Evolutionary conservation across 495 filamentous ascomycete genomes (phyloP), one percentile per base, ranked within the genome.

Genomic region (Clohesyomyces aquaticus): DNA sequence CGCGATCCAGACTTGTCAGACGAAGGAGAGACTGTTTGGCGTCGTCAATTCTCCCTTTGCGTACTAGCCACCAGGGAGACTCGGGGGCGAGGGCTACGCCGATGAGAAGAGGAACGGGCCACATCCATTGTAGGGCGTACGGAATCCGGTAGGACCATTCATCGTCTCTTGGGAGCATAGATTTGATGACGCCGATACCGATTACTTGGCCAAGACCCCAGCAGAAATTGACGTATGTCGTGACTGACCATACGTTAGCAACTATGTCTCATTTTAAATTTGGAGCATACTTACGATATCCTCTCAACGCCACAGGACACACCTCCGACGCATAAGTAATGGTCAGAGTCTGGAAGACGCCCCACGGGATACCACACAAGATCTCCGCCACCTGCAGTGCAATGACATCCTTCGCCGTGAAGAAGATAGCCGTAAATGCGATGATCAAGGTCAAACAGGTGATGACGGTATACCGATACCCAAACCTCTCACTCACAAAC

Each of bases 41-140:
- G 11, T 74, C 66, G 12, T 69, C 74, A n/a, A 74, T 59, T 0
- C 57, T 32, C 26, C 70, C 72, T 63, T 71, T 73, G n/a, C 76
- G 68, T 27, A 77, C 75, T 22, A 78, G 74, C 75, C 73, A 77
- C 73, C 73, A 75, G 3, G 76, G 76, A 3, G 69, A 72, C 51
- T 78, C 76, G 0, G 76, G 76, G 12, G 76, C 76, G 4, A 78
- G 63, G 8, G 50, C 25, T 46, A 77, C 72, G 18, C 75, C 73
- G 22, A 75, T 61, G 48, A 77, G 43, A 29, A 78, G 65, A 11
- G 71, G 71, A 9, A 76, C 67, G 8, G 74, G 73, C 76, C 76
- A 78, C 72, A 78, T 75, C 76, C 76, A 78, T 58, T 78, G 76
- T 12, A 78, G 66, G 1, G 76, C 72, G 41, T 73, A 77, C 1